A percentile compares a stretch with the other conserved stretches of the same genome.
These are phyloP conservation scores for Wickerhamomyces ciferrii DNA, from an alignment of 805 yeast species.

Conservation along the genomic window DNA sequence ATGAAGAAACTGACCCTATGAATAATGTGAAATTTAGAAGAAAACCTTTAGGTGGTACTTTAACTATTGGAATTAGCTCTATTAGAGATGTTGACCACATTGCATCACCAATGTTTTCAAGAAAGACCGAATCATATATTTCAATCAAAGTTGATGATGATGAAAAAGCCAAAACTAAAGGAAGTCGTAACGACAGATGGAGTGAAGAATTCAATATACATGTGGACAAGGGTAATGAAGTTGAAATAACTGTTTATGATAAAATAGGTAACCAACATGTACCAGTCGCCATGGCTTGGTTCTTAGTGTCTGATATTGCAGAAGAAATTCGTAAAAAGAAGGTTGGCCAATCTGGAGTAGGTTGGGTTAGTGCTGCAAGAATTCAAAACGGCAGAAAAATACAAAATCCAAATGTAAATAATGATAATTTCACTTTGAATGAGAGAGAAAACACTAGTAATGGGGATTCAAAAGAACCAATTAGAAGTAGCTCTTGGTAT, in stretches of 20 bases:
- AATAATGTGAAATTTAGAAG: slow-evolving; percentile 72
- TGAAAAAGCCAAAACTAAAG: slow-evolving; percentile 69
- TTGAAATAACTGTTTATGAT: slow-evolving; percentile 85
- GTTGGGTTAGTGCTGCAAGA: slow-evolving; percentile 84
- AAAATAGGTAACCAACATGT: slow-evolving; percentile 56
- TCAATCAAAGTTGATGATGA: slow-evolving; percentile 86
- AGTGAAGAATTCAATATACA: slow-evolving; percentile 75
- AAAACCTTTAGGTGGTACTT: slow-evolving; percentile 77
- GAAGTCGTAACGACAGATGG: slow-evolving; percentile 76
- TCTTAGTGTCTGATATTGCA: slow-evolving; percentile 82
- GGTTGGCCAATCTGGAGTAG: slow-evolving; percentile 72
- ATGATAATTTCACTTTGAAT: slow-evolving; percentile 17
- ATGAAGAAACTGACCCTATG: slow-evolving; percentile 59
- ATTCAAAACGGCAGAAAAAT: slow-evolving; percentile 23
- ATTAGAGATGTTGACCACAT: slow-evolving; percentile 91
- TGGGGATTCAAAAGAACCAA: slow-evolving; percentile 16
- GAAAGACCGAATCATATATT: slow-evolving; percentile 74
- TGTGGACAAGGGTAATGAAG: slow-evolving; percentile 88
- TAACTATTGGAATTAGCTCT: slow-evolving; percentile 67
- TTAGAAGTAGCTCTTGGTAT: slow-evolving; percentile 76
- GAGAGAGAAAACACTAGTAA: slow-evolving; percentile 5
- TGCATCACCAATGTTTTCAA: slow-evolving; percentile 73
- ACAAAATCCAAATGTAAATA: slow-evolving; percentile 13
- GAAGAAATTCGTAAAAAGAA: slow-evolving; percentile 93
- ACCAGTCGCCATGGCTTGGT: slow-evolving; percentile 94